These are phyloP conservation scores for Cutaneotrichosporon cutaneum DNA, from an alignment of 1,284 basidiomycete genomes.

Conservation along the genomic window DNA sequence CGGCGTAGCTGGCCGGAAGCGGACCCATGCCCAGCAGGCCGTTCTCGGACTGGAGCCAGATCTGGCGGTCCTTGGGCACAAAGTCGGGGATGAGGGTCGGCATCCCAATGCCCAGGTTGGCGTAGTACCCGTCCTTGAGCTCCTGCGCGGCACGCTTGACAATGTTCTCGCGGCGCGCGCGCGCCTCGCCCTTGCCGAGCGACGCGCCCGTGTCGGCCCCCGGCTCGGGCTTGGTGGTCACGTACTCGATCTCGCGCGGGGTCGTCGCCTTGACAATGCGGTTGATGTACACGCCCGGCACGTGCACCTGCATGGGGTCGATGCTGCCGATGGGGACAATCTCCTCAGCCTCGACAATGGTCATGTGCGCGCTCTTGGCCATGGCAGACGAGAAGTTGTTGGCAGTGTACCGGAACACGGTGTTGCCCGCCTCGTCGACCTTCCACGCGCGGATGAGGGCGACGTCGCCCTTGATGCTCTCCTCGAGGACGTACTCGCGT, in stretches of 20 bases:
- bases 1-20: conserved; percentile 77
- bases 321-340: conserved; percentile 84
- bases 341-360: conserved; percentile 84
- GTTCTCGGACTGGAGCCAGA: conserved; percentile 91
- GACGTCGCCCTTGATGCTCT: conserved; percentile 79
- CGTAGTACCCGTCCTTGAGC: conserved; percentile 83
- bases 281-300: conserved; percentile 84
- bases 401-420: conserved; percentile 80
- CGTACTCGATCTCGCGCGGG: conserved; percentile 77
- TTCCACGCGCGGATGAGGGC: conserved; percentile 94
- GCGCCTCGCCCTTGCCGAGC: conserved; percentile 52
- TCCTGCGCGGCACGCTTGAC: conserved; percentile 73
- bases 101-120: conserved; percentile 75
- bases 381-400: conserved; percentile 85
- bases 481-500: conserved; percentile 80
- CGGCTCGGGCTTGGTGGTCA: conserved; percentile 56
- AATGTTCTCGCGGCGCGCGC: conserved; percentile 64
- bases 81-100: conserved; percentile 91
- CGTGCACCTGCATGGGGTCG: conserved; percentile 74
- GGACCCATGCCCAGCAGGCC: conserved; percentile 94
- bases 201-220: conserved; percentile 26
- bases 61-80: conserved; percentile 69
- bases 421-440: conserved; percentile 84
- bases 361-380: conserved; percentile 84
- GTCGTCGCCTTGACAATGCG: conserved; percentile 76